phyloP scores from a whole-genome alignment of 345 rosid genomes.

The Eucalyptus brandiana region DNA sequence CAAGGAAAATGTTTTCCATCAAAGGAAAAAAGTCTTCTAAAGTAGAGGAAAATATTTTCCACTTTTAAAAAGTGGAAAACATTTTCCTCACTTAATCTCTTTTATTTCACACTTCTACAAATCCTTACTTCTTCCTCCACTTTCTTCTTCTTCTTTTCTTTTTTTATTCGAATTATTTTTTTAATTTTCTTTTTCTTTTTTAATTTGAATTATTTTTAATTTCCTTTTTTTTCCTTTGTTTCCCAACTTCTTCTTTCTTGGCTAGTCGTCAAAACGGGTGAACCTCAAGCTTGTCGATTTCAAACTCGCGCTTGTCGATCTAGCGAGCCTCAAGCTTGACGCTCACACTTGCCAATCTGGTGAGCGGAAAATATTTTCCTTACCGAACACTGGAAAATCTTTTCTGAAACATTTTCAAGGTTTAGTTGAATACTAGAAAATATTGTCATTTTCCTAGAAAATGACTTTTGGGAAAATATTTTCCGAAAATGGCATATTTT shows the following conservation, averaged over 20 bases:
- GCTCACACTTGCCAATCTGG: fast-evolving
- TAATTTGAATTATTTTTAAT: too few relatives aligned
- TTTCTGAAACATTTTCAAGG: fast-evolving
- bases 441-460: too few relatives aligned
- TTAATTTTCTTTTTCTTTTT: too few relatives aligned
- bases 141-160: fast-evolving
- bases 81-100: too few relatives aligned
- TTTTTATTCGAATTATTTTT: too few relatives aligned
- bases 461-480: fast-evolving
- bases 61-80: too few relatives aligned
- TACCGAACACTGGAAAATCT: fast-evolving
- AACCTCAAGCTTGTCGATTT: fast-evolving
- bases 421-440: fast-evolving
- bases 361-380: fast-evolving
- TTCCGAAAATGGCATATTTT: fast-evolving
- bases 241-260: too few relatives aligned
- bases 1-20: fast-evolving
- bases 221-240: too few relatives aligned
- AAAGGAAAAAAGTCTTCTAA: too few relatives aligned
- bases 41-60: too few relatives aligned
- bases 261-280: fast-evolving
- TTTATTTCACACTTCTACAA: too few relatives aligned
- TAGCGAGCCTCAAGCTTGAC: fast-evolving
- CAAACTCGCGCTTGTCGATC: too few relatives aligned
- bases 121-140: fast-evolving